Percentiles rank a stretch among this genome's conserved stretches.
phyloP scores from a whole-genome alignment of 2,329 filamentous ascomycete species.

The Aspergillus pseudotamarii region DNA sequence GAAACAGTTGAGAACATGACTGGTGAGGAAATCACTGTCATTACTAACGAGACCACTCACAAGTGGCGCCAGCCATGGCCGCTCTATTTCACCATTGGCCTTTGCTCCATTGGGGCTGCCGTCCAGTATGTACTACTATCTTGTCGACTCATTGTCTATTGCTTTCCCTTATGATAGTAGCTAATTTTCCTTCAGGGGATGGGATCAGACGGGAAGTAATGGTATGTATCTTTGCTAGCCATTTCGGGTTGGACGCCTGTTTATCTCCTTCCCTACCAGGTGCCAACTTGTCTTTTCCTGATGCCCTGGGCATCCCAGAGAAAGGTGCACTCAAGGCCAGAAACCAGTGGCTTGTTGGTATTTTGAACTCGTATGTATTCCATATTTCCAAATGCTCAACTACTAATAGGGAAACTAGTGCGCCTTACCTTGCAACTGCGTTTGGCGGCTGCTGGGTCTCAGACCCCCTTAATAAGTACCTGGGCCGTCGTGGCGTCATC shows the following conservation, averaged over 20 bases:
- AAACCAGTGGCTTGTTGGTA: conserved; percentile 64
- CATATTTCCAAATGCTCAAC: conserved; percentile 28
- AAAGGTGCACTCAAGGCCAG: conserved; percentile 40
- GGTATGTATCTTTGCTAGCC: conserved; percentile 17
- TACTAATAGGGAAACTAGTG: conserved; percentile 30
- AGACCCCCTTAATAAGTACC: conserved; percentile 62
- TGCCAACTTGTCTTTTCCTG: conserved; percentile 56
- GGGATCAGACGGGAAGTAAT: conserved; percentile 39
- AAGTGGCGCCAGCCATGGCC: conserved; percentile 54
- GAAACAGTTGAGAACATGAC: conserved; percentile 48
- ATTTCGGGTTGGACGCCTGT: background rate
- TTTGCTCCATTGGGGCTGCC: conserved; percentile 56
- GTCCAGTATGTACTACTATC: conserved; percentile 52
- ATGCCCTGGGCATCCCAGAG: conserved; percentile 49
- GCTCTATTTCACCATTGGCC: conserved; percentile 55
- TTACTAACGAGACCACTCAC: conserved; percentile 51
- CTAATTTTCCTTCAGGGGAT: conserved; percentile 25
- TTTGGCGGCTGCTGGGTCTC: conserved; percentile 67
- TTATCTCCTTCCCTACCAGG: conserved; percentile 38
- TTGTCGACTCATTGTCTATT: background rate
- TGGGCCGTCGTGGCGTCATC: conserved; percentile 66
- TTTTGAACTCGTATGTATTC: conserved; percentile 60
- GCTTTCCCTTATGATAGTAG: background rate
- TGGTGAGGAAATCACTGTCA: conserved; percentile 44
- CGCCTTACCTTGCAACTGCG: conserved; percentile 56